Percentiles rank a stretch among this genome's conserved stretches.
Conservation (phyloP, 179 eudicot species). For the Beta macrorhiza region DNA sequence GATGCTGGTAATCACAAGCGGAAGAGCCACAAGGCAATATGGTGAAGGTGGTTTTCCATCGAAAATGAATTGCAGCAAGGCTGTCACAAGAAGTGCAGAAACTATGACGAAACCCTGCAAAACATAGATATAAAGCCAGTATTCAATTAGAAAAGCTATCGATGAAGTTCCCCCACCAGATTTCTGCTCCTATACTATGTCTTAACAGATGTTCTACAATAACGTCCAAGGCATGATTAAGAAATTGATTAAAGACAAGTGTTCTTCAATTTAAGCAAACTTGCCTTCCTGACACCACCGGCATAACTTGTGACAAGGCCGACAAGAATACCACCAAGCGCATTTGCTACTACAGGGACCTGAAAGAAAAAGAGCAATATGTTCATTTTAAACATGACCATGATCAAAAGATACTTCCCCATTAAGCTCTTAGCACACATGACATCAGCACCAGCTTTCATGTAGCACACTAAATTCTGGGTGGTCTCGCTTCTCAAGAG, state of each 20-base stretch:
- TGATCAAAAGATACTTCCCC: neutral
- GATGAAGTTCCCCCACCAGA: no score
- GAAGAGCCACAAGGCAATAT: constrained; percentile 89
- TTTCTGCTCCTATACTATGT: neutral
- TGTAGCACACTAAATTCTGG: neutral
- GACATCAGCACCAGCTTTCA: neutral
- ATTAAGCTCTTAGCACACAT: neutral
- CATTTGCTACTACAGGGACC: constrained; percentile 81
- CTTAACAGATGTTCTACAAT: neutral
- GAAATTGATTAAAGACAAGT: no score
- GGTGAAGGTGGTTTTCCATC: constrained; percentile 87
- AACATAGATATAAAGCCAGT: neutral
- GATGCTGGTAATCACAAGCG: constrained; percentile 75
- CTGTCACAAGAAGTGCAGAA: constrained; percentile 94
- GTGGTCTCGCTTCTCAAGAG: neutral
- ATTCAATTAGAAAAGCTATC: no score
- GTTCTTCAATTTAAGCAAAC: constrained; percentile 23
- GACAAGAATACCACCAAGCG: constrained; percentile 94
- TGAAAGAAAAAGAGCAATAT: constrained; percentile 32
- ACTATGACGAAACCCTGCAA: constrained; percentile 94
- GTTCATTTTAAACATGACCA: neutral
- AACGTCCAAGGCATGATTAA: neutral
- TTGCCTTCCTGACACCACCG: constrained; percentile 93
- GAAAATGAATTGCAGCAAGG: constrained; percentile 75
- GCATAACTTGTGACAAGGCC: constrained; percentile 90